Evolutionary conservation across 2,329 filamentous ascomycete genomes (phyloP).

Genomic region (Fusarium annulatum): DNA sequence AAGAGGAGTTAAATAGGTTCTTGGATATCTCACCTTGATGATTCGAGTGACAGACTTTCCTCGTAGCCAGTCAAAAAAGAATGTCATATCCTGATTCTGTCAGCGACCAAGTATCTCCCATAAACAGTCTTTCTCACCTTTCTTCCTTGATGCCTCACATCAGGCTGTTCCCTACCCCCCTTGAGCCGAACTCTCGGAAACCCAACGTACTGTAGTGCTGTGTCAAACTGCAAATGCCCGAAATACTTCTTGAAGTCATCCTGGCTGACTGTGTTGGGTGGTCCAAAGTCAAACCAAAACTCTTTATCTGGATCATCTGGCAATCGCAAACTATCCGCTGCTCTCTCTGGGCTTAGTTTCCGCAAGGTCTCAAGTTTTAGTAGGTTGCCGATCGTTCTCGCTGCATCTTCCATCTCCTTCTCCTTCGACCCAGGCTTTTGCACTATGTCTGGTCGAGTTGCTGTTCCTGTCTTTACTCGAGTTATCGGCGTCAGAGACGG

Average conservation of each 20-base stretch:
- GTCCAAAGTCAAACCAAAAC: neutral
- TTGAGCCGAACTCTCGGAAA: constrained; percentile 10
- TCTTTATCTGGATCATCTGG: neutral
- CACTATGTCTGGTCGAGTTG: fast-evolving
- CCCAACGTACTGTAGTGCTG: constrained; percentile 5
- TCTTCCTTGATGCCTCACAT: neutral
- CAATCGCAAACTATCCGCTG: neutral
- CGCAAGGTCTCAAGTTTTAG: neutral
- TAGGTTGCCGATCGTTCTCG: neutral
- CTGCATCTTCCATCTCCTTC: neutral
- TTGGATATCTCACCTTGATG: neutral
- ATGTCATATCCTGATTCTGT: neutral
- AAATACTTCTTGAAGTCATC: neutral
- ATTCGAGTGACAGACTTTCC: neutral
- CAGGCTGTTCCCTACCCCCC: neutral
- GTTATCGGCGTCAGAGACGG: neutral
- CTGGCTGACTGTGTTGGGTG: neutral
- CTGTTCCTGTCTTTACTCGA: neutral
- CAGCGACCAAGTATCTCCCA: too few relatives aligned
- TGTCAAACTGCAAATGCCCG: constrained; percentile 10
- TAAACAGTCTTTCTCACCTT: neutral
- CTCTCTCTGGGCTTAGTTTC: neutral
- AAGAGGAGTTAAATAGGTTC: fast-evolving
- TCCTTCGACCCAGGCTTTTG: neutral
- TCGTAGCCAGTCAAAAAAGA: constrained; percentile 16